A percentile compares a stretch with the other conserved stretches of the same genome.
Conservation (phyloP, 371 early-diverging fungal species). For the Capniomyces stellatus region DNA sequence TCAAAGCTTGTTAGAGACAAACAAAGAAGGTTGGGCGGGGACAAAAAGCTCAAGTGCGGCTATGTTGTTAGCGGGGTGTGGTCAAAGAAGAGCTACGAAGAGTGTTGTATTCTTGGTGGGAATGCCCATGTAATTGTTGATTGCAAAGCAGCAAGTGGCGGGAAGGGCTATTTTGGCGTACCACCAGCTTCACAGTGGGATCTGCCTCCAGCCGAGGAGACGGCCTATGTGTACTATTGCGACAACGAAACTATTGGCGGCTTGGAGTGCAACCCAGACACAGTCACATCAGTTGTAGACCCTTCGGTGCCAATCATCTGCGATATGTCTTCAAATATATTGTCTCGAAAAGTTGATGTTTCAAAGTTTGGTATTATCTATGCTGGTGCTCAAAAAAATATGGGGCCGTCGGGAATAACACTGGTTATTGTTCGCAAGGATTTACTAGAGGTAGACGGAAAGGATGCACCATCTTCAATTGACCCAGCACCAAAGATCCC, state of each 20-base stretch:
- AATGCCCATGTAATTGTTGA: conserved; percentile 48
- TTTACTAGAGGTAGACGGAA: conserved; percentile 34
- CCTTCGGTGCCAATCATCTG: conserved; percentile 65
- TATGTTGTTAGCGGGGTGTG: conserved; percentile 88
- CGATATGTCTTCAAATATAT: conserved; percentile 88
- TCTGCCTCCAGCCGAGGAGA: conserved; percentile 41
- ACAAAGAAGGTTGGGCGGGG: conserved; percentile 15
- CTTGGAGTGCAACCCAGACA: conserved; percentile 54
- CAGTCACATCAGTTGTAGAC: conserved; percentile 31
- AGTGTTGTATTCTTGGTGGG: conserved; percentile 59
- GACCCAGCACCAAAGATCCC: conserved; percentile 31
- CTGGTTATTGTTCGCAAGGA: conserved; percentile 81
- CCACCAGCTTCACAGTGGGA: conserved; percentile 46
- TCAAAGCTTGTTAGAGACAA: conserved; percentile 31
- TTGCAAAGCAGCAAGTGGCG: conserved; percentile 25
- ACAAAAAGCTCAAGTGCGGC: conserved; percentile 38
- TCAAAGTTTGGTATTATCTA: conserved; percentile 68
- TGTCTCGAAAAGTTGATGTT: conserved; percentile 71
- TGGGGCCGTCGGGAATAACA: conserved; percentile 89
- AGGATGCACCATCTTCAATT: conserved; percentile 19
- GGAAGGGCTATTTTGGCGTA: conserved; percentile 29
- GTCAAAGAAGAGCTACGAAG: conserved; percentile 76
- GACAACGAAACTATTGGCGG: conserved; percentile 96
- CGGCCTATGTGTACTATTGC: conserved; percentile 85
- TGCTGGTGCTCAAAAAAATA: conserved; percentile 95